phyloP scores from a whole-genome alignment of 2,329 filamentous ascomycete species.

The Colletotrichum viniferum region DNA sequence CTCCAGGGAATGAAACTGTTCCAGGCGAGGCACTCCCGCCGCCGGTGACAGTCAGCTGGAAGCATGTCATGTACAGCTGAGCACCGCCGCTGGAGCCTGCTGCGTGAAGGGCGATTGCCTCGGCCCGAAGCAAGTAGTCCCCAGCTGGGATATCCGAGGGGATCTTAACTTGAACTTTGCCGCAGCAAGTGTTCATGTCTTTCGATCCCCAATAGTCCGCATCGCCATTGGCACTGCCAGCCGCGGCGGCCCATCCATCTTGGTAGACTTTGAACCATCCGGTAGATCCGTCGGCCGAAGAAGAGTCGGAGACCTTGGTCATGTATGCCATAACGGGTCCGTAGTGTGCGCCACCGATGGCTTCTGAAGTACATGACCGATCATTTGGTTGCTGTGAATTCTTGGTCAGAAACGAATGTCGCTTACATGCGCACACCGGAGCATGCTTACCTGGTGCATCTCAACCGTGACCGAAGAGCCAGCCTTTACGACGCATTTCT shows the following conservation, averaged over 20 bases:
- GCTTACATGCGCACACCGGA: too few species aligned
- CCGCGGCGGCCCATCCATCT: conserved; percentile 36
- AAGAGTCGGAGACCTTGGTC: conserved; percentile 50
- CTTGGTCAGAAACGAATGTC: background rate
- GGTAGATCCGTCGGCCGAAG: conserved; percentile 44
- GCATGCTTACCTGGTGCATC: conserved; percentile 46
- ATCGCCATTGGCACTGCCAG: conserved; percentile 36
- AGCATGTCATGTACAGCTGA: conserved; percentile 39
- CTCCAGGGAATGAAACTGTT: conserved; percentile 23
- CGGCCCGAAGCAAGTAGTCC: conserved; percentile 58
- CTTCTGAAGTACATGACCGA: conserved; percentile 48
- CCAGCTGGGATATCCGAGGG: conserved; percentile 51
- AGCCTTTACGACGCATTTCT: conserved; percentile 49
- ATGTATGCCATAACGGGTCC: conserved; percentile 55
- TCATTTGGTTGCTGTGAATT: conserved; percentile 39
- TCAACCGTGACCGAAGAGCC: conserved; percentile 46
- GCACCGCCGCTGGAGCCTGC: conserved; percentile 39
- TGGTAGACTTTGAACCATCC: conserved; percentile 59
- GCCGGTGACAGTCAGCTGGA: conserved; percentile 30
- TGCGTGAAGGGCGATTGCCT: conserved; percentile 57
- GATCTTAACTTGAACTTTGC: conserved; percentile 31
- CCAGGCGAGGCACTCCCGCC: conserved; percentile 25
- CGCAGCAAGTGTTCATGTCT: conserved; percentile 20
- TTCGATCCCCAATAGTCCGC: conserved; percentile 19
- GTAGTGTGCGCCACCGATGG: conserved; percentile 57